Percentiles rank a stretch among this genome's conserved stretches.
phyloP scores from a whole-genome alignment of 345 rosid species.

The Populus alba region DNA sequence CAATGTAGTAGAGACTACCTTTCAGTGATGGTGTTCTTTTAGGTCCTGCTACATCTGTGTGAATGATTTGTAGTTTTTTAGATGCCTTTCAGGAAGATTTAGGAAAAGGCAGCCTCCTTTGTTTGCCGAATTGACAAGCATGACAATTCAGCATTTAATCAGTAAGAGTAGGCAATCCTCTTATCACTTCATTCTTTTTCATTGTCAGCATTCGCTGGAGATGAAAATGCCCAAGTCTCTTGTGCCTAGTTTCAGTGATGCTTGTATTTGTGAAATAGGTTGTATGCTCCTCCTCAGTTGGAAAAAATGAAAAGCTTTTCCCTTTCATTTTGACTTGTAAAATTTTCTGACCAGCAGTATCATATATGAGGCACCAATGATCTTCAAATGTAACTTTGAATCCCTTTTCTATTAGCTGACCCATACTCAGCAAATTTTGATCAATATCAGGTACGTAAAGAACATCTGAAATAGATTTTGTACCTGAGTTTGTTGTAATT shows the following conservation, averaged over 20 bases:
- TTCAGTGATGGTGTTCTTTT: not conserved
- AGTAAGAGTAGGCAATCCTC: not conserved
- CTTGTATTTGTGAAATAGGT: not conserved
- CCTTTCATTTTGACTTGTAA: slow-evolving; percentile 2
- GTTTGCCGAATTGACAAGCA: slow-evolving; percentile 5
- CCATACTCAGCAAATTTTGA: slow-evolving; percentile 23
- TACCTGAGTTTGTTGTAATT: not conserved
- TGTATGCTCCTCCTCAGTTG: not conserved
- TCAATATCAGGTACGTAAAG: slow-evolving; percentile 8
- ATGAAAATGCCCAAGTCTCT: slow-evolving; percentile 4
- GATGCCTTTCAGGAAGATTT: not conserved
- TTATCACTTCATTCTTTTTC: not conserved
- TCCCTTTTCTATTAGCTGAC: slow-evolving; percentile 1
- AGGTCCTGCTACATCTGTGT: not conserved
- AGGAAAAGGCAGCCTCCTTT: not conserved
- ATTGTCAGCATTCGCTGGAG: not conserved
- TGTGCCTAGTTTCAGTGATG: not conserved
- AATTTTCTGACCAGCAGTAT: not conserved
- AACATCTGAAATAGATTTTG: slow-evolving; percentile 3
- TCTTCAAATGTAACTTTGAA: slow-evolving; percentile 10
- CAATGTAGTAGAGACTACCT: not conserved
- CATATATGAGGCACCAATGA: not conserved
- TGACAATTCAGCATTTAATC: not conserved
- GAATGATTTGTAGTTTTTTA: not conserved
- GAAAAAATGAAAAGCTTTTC: slow-evolving; percentile 8